Evolutionary conservation across 2,329 filamentous ascomycete genomes (phyloP).

Genomic region (Cladosporium sp.): DNA sequence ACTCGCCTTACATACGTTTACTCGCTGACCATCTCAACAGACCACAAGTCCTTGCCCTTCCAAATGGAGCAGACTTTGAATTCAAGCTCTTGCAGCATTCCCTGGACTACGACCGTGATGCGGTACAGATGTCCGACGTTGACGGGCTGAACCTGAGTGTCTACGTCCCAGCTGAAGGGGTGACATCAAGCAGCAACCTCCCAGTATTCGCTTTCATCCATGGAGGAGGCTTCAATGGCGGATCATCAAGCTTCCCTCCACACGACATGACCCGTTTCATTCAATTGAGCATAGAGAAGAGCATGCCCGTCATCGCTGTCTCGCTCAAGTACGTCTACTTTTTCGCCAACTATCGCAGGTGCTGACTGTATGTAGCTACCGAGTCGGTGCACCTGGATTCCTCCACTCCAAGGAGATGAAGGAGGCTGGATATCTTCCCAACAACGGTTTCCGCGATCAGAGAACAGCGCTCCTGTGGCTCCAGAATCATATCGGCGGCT

Average conservation of each 20-base stretch:
- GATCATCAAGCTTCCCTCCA: conserved; percentile 55
- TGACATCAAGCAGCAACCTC: conserved; percentile 27
- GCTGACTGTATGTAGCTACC: conserved; percentile 41
- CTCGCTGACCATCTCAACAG: conserved; percentile 24
- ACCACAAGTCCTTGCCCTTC: conserved; percentile 43
- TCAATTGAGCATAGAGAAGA: conserved; percentile 44
- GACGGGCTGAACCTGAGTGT: conserved; percentile 57
- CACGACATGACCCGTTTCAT: conserved; percentile 51
- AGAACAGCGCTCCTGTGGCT: conserved; percentile 41
- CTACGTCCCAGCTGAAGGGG: conserved; percentile 41
- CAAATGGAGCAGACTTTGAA: conserved; percentile 47
- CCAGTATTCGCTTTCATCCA: conserved; percentile 57
- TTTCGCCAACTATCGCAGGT: conserved; percentile 16
- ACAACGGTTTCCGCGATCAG: conserved; percentile 34
- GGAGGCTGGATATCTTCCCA: conserved; percentile 28
- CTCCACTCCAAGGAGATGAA: conserved; percentile 27
- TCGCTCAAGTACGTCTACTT: conserved; percentile 31
- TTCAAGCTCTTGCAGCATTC: conserved; percentile 52
- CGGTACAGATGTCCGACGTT: conserved; percentile 41
- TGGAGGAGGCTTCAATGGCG: conserved; percentile 53
- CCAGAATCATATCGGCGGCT: conserved; percentile 38
- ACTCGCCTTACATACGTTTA: too few relatives aligned
- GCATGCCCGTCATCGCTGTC: conserved; percentile 48
- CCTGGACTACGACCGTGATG: conserved; percentile 40
- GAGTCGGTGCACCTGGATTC: conserved; percentile 47